Conservation (phyloP, 768 basidiomycete species). For the Boletus pseudopeckii region DNA sequence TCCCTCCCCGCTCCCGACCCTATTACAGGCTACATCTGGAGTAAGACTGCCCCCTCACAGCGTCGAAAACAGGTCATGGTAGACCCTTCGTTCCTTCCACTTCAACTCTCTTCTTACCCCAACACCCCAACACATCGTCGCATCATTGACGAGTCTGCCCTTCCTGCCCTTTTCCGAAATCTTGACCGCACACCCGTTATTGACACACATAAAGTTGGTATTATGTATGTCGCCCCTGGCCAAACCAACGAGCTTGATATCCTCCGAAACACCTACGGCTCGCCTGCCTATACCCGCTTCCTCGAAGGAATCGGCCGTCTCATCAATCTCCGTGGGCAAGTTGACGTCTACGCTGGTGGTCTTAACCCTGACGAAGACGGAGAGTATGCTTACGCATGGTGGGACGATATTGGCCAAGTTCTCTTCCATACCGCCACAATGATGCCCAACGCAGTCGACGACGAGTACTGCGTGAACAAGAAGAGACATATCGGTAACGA, state of each 20-base stretch:
- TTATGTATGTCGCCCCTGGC: conserved; percentile 92
- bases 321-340: conserved; percentile 84
- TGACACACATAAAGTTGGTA: conserved; percentile 94
- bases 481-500: conserved; percentile 98
- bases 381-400: conserved; percentile 98
- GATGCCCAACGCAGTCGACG: conserved; percentile 79
- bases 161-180: conserved; percentile 57
- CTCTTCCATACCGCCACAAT: conserved; percentile 95
- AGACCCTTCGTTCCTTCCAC: conserved; percentile 80
- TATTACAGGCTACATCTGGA: conserved; percentile 87
- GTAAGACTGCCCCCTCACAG: conserved; percentile 80
- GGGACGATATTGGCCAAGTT: conserved; percentile 95
- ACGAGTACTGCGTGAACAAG: conserved; percentile 76
- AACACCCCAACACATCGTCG: conserved; percentile 38
- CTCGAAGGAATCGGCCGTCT: conserved; percentile 85
- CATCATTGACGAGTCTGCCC: conserved; percentile 50
- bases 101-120: conserved; percentile 82
- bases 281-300: conserved; percentile 92
- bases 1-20: conserved; percentile 56
- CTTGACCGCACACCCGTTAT: conserved; percentile 90
- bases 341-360: conserved; percentile 90
- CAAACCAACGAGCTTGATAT: conserved; percentile 85
- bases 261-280: conserved; percentile 85
- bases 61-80: conserved; percentile 81
- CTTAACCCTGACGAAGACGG: conserved; percentile 91